phyloP scores from a whole-genome alignment of 306 rosid genomes.

The Inga oerstediana region DNA sequence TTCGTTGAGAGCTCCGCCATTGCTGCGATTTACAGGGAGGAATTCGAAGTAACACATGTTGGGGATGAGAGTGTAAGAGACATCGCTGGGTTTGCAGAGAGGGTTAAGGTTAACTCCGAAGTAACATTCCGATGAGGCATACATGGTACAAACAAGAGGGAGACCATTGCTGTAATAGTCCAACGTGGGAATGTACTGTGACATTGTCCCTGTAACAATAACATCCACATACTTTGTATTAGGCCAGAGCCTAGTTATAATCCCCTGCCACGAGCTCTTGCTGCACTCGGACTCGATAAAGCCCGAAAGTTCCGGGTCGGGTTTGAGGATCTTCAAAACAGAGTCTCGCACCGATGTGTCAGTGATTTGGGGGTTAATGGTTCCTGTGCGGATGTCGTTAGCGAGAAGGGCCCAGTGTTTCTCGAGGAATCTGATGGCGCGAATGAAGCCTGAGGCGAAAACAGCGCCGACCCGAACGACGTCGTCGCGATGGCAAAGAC shows the following conservation, averaged over 20 bases:
- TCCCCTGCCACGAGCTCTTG: slow-evolving; percentile 77
- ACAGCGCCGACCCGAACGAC: slow-evolving; percentile 93
- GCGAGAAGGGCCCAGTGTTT: slow-evolving; percentile 72
- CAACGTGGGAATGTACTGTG: slow-evolving; percentile 89
- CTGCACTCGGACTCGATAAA: slow-evolving; percentile 63
- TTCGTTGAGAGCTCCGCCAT: slow-evolving; percentile 59
- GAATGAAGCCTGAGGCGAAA: slow-evolving; percentile 93
- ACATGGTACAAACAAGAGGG: slow-evolving; percentile 97
- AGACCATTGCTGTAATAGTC: slow-evolving; percentile 85
- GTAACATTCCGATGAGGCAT: slow-evolving; percentile 94
- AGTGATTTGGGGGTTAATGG: slow-evolving; percentile 50
- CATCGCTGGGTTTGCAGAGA: slow-evolving; percentile 78
- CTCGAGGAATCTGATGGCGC: slow-evolving; percentile 86
- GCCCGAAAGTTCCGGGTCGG: slow-evolving; percentile 73
- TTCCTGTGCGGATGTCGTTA: slow-evolving; percentile 76
- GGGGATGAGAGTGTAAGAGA: slow-evolving; percentile 90
- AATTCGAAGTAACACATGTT: slow-evolving; percentile 93
- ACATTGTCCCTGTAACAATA: slow-evolving; percentile 98
- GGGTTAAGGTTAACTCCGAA: slow-evolving; percentile 93
- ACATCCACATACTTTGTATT: slow-evolving; percentile 96
- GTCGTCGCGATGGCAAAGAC: slow-evolving; percentile 74
- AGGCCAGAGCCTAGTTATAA: slow-evolving; percentile 88
- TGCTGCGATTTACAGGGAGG: slow-evolving; percentile 67
- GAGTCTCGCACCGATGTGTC: slow-evolving; percentile 63
- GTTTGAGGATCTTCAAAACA: slow-evolving; percentile 56